phyloP scores from a whole-genome alignment of 305 asterid species.

The Petunia hybrid region DNA sequence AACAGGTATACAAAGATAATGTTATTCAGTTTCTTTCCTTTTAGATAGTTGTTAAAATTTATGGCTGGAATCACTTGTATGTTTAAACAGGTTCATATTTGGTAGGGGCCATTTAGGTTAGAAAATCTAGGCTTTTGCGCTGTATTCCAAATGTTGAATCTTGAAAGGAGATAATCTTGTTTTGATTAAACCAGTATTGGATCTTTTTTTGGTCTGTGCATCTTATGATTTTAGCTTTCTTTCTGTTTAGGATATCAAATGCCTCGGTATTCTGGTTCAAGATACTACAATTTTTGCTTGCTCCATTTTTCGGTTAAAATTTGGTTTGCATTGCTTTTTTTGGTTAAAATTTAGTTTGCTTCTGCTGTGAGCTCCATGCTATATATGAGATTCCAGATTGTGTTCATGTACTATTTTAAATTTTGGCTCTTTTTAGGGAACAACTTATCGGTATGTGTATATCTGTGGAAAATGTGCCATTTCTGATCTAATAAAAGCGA shows the following conservation, averaged over 20 bases:
- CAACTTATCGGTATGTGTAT: not conserved
- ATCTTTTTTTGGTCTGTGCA: conserved; percentile 1
- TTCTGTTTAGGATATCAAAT: conserved; percentile 9
- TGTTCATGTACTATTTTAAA: not conserved
- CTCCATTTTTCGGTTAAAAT: not conserved
- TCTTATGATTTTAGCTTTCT: not conserved
- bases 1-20: conserved; percentile 14
- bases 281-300: not conserved
- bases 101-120: not conserved
- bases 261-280: not conserved
- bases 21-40: conserved; percentile 19
- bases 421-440: not conserved
- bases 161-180: not conserved
- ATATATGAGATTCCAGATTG: not conserved
- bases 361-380: not conserved
- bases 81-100: not conserved
- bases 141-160: conserved; percentile 16
- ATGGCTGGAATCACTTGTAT: not conserved
- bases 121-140: not conserved
- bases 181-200: conserved; percentile 1
- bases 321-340: not conserved
- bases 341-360: not conserved
- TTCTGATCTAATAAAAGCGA: not conserved
- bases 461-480: not conserved
- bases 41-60: not conserved